phyloP scores from a whole-genome alignment of 2,329 filamentous ascomycete genomes.

The Colletotrichum limetticola region DNA sequence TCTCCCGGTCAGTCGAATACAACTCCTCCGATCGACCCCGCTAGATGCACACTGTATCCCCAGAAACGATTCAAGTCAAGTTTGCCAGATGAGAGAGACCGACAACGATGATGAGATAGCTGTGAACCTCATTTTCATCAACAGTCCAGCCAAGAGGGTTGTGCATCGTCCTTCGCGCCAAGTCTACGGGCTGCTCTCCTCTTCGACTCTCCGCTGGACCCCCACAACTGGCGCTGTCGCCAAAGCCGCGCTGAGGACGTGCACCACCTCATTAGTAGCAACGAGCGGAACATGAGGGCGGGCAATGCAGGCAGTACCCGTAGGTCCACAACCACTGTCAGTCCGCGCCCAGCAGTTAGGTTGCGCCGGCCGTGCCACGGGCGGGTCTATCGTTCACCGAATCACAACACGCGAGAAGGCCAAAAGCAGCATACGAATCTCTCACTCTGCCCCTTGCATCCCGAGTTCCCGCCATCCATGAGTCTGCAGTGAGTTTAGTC shows the following conservation, averaged over 20 bases:
- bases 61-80: not conserved
- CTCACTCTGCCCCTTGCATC: slow-evolving; percentile 10
- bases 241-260: slow-evolving; percentile 6
- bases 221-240: not conserved
- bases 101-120: not conserved
- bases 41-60: too few relatives aligned
- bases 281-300: not conserved
- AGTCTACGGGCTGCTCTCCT: not conserved
- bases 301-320: not conserved
- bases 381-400: slow-evolving; percentile 22
- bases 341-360: slow-evolving; percentile 11
- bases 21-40: too few relatives aligned
- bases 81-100: not conserved
- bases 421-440: slow-evolving; percentile 30
- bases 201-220: slow-evolving; percentile 2
- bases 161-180: not conserved
- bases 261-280: not conserved
- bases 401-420: slow-evolving; percentile 30
- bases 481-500: not conserved
- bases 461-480: not conserved
- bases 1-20: not conserved
- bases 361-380: slow-evolving; percentile 8
- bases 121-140: not conserved
- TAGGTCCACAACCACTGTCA: slow-evolving; percentile 9
- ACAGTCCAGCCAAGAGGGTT: not conserved